phyloP scores from a whole-genome alignment of 345 rosid genomes.

The Citrus mangshanensis region DNA sequence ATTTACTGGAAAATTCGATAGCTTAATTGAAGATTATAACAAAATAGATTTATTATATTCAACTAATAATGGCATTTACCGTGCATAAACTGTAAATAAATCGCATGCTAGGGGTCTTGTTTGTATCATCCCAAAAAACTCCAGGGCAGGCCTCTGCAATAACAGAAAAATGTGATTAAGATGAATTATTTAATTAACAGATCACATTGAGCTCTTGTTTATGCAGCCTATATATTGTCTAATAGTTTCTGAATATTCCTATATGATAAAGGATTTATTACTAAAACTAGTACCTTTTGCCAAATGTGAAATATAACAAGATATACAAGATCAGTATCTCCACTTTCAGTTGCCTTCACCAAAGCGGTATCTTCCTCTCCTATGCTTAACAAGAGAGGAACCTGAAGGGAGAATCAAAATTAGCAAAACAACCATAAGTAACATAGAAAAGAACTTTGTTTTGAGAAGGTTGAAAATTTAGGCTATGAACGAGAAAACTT shows the following conservation, averaged over 20 bases:
- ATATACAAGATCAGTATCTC: constrained; percentile 93
- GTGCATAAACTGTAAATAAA: constrained; percentile 69
- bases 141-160: constrained; percentile 75
- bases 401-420: constrained; percentile 39
- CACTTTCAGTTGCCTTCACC: constrained; percentile 90
- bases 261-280: background rate
- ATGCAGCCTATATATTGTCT: background rate
- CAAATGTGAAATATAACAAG: constrained; percentile 95
- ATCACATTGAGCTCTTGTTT: background rate
- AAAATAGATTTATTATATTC: too few relatives aligned
- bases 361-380: constrained; percentile 95
- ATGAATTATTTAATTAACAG: background rate
- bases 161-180: constrained; percentile 15
- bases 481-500: background rate
- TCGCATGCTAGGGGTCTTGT: constrained; percentile 83
- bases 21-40: background rate
- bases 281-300: constrained; percentile 62
- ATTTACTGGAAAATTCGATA: background rate
- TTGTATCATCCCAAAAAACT: constrained; percentile 87
- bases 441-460: background rate
- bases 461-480: background rate
- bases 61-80: constrained; percentile 38
- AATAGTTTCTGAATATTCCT: background rate
- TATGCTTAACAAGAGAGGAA: constrained; percentile 90
- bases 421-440: background rate